Percentiles rank a stretch among this genome's conserved stretches.
phyloP scores from a whole-genome alignment of 2,329 filamentous ascomycete species.

The Cadophora sp. region DNA sequence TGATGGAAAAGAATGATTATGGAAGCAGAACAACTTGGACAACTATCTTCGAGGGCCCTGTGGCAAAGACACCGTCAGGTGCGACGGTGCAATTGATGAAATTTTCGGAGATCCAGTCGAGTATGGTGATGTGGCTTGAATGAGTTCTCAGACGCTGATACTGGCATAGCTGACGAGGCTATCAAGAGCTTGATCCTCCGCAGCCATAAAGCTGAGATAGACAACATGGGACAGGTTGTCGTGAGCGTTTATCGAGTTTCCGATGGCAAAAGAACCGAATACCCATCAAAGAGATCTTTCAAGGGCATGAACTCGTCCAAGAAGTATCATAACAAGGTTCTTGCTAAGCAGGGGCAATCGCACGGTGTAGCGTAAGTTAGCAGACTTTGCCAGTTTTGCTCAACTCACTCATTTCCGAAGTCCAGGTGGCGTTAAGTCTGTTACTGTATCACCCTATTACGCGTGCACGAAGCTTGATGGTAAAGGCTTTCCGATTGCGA shows the following conservation, averaged over 20 bases:
- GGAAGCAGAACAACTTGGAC: neutral
- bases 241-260: neutral
- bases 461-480: constrained; percentile 26
- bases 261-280: too few relatives aligned
- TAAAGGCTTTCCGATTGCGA: constrained; percentile 27
- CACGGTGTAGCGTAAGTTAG: constrained; percentile 5
- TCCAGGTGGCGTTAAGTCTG: too few relatives aligned
- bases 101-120: constrained; percentile 7
- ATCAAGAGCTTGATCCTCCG: neutral
- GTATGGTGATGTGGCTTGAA: neutral
- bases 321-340: constrained; percentile 14
- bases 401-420: too few relatives aligned
- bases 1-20: neutral
- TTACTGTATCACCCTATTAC: too few relatives aligned
- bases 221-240: neutral
- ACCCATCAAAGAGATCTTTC: neutral
- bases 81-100: neutral
- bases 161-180: neutral
- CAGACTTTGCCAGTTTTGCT: too few relatives aligned
- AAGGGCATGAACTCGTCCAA: neutral
- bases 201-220: neutral
- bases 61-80: neutral
- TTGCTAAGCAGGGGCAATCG: constrained; percentile 13
- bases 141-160: neutral
- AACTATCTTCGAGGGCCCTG: too few relatives aligned